phyloP scores from a whole-genome alignment of 73 alveolate genomes.

The Stentor coeruleus region DNA sequence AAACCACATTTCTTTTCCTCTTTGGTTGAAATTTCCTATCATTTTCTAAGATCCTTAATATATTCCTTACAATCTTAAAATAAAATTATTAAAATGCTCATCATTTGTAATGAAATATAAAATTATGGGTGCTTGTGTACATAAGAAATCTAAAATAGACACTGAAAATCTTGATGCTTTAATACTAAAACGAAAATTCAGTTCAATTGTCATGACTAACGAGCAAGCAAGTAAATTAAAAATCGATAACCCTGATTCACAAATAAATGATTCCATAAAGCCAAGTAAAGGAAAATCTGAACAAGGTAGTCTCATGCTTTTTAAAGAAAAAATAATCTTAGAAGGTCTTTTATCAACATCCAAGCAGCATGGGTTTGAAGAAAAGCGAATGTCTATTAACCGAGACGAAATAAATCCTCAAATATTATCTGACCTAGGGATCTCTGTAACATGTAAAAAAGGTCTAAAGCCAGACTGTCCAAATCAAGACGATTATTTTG shows the following conservation, averaged over 20 bases:
- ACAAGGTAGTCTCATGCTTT: neutral
- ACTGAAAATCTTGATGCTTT: neutral
- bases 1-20: too few relatives aligned
- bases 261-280: too few relatives aligned
- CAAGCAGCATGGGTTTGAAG: neutral
- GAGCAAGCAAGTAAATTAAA: neutral
- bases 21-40: too few relatives aligned
- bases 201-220: neutral
- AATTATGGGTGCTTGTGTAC: neutral
- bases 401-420: neutral
- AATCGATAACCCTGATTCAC: neutral
- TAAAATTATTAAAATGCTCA: too few relatives aligned
- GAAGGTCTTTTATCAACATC: neutral
- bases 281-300: too few relatives aligned
- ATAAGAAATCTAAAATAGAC: too few relatives aligned
- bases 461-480: constrained; percentile 20
- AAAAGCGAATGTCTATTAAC: neutral
- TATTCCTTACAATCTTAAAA: too few relatives aligned
- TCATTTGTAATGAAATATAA: too few relatives aligned
- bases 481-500: constrained; percentile 2
- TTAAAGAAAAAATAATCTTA: neutral
- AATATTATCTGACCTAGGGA: neutral
- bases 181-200: neutral
- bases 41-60: too few relatives aligned
- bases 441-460: constrained; percentile 16